A percentile compares a stretch with the other conserved stretches of the same genome.
Evolutionary conservation across 306 rosid genomes (phyloP).

Genomic region (Vicia sativa): DNA sequence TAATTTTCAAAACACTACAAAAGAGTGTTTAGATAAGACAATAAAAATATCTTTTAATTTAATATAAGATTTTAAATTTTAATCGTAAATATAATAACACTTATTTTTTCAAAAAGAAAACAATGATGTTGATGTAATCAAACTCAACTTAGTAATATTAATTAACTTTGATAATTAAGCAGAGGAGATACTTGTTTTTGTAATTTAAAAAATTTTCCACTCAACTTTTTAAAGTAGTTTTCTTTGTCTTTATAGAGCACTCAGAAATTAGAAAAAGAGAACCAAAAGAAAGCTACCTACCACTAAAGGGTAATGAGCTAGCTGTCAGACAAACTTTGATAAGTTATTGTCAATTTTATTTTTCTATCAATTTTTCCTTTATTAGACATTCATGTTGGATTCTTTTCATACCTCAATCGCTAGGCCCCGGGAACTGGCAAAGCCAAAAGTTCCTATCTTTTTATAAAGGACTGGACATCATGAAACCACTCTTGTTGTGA

Average conservation of each 20-base stretch:
- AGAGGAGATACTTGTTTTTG: too few species aligned
- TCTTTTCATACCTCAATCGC: slow-evolving; percentile 35
- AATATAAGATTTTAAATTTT: too few species aligned
- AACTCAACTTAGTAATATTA: too few species aligned
- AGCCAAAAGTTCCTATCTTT: slow-evolving; percentile 48
- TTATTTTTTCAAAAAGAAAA: too few species aligned
- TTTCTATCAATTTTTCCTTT: slow-evolving; percentile 35
- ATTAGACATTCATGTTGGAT: slow-evolving; percentile 39
- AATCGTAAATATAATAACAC: too few species aligned
- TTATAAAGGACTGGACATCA: slow-evolving; percentile 28
- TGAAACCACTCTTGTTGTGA: neutral
- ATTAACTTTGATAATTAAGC: too few species aligned
- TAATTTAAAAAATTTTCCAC: neutral
- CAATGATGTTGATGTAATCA: too few species aligned
- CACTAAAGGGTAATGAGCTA: slow-evolving; percentile 50
- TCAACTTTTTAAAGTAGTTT: slow-evolving; percentile 11
- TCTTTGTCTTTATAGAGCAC: slow-evolving; percentile 47
- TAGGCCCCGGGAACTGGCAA: slow-evolving; percentile 36
- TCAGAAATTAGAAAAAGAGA: slow-evolving; percentile 42
- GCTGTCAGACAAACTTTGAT: slow-evolving; percentile 50
- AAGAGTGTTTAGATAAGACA: too few species aligned
- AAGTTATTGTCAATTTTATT: slow-evolving; percentile 41
- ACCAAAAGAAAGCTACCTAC: slow-evolving; percentile 50
- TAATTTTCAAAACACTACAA: too few species aligned
- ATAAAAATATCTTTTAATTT: too few species aligned